A percentile compares a stretch with the other conserved stretches of the same genome.
phyloP scores from a whole-genome alignment of 306 rosid species.

The Malus asiatica region DNA sequence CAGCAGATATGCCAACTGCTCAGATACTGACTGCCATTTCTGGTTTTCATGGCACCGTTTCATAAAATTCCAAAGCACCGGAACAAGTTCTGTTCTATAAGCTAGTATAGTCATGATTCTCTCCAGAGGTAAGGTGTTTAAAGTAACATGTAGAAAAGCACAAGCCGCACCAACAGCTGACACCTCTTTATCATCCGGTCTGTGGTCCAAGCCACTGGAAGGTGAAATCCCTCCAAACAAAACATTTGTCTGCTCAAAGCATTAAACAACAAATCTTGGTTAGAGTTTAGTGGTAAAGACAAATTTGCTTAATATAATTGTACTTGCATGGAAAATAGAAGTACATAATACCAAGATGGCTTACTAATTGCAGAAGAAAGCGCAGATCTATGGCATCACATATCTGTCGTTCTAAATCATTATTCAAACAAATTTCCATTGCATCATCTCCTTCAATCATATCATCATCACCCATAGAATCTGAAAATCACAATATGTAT shows the following conservation, averaged over 20 bases:
- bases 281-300: not conserved
- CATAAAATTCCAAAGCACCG: slow-evolving; percentile 91
- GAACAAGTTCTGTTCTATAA: slow-evolving; percentile 89
- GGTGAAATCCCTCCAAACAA: slow-evolving; percentile 68
- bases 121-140: slow-evolving; percentile 75
- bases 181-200: slow-evolving; percentile 70
- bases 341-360: slow-evolving; percentile 12
- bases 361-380: slow-evolving; percentile 87
- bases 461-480: slow-evolving; percentile 64
- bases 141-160: slow-evolving; percentile 76
- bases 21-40: slow-evolving; percentile 77
- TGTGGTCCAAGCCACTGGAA: slow-evolving; percentile 32
- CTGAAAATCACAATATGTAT: slow-evolving; percentile 28
- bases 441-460: slow-evolving; percentile 46
- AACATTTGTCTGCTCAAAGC: slow-evolving; percentile 54
- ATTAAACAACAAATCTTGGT: slow-evolving; percentile 12
- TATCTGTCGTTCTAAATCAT: slow-evolving; percentile 68
- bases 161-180: slow-evolving; percentile 87
- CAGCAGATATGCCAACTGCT: slow-evolving; percentile 50
- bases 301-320: slow-evolving; percentile 4
- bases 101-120: slow-evolving; percentile 90
- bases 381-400: slow-evolving; percentile 66
- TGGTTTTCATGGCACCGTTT: slow-evolving; percentile 82
- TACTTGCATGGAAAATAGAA: not conserved
- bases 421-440: slow-evolving; percentile 48